phyloP scores from a whole-genome alignment of 306 rosid species.

The Dryas drummondii region DNA sequence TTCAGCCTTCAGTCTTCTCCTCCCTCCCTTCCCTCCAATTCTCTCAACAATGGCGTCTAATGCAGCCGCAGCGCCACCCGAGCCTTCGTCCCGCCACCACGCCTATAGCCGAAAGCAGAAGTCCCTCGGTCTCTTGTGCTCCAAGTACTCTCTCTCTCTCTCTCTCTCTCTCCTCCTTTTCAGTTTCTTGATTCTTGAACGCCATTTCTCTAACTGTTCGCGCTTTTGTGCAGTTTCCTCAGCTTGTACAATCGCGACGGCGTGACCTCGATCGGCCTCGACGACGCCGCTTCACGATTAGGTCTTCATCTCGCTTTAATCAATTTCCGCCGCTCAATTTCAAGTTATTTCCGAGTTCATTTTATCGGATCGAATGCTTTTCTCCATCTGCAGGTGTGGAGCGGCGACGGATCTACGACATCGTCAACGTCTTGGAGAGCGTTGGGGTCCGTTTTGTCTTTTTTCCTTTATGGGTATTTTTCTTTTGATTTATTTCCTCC shows the following conservation, averaged over 20 bases:
- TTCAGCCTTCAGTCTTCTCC: neutral
- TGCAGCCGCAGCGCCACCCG: conserved; percentile 23
- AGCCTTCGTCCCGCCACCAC: conserved; percentile 38
- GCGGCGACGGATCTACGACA: conserved; percentile 91
- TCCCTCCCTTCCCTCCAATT: conserved; percentile 33
- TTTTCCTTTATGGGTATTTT: neutral
- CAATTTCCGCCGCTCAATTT: neutral
- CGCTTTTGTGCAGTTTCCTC: conserved; percentile 48
- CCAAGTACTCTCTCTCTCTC: conserved; percentile 50
- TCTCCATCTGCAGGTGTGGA: conserved; percentile 58
- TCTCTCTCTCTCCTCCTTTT: neutral
- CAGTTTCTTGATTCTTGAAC: neutral
- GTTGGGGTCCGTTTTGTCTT: conserved; percentile 53
- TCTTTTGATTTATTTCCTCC: neutral
- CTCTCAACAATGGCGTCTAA: conserved; percentile 36
- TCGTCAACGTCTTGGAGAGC: conserved; percentile 87
- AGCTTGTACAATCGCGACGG: conserved; percentile 69
- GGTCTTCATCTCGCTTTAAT: conserved; percentile 38
- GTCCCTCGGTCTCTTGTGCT: conserved; percentile 79
- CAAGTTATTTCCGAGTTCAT: neutral
- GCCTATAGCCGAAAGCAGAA: conserved; percentile 44
- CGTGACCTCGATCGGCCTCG: conserved; percentile 70
- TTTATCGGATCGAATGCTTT: neutral
- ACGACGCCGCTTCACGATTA: conserved; percentile 79
- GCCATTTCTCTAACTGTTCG: neutral